A percentile compares a stretch with the other conserved stretches of the same genome.
Evolutionary conservation across 2,329 filamentous ascomycete genomes (phyloP).

Genomic region (Xylaria arbuscula): DNA sequence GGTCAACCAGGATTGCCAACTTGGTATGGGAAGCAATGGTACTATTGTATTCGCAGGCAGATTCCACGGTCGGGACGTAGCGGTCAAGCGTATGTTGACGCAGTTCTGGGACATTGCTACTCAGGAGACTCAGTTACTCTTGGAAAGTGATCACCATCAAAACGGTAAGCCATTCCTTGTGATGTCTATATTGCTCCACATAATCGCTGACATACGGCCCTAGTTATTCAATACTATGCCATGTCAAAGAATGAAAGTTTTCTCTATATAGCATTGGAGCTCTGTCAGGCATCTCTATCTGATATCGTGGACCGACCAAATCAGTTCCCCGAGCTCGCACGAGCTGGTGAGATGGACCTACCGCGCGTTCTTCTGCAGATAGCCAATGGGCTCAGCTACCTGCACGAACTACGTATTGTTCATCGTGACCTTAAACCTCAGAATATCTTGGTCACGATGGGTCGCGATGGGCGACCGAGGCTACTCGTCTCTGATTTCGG

Average conservation of each 20-base stretch:
- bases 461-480: constrained; percentile 76
- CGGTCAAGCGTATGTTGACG: constrained; percentile 95
- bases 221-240: constrained; percentile 94
- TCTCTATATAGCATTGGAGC: constrained; percentile 93
- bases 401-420: constrained; percentile 93
- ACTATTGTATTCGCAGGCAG: constrained; percentile 95
- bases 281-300: constrained; percentile 92
- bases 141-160: constrained; percentile 94
- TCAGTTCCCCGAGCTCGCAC: constrained; percentile 74
- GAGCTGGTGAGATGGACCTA: constrained; percentile 78
- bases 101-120: constrained; percentile 96
- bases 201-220: constrained; percentile 41
- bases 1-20: constrained; percentile 70
- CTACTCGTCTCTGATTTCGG: constrained; percentile 97
- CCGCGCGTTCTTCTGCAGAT: constrained; percentile 88
- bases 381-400: constrained; percentile 85
- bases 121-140: constrained; percentile 88
- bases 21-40: constrained; percentile 91
- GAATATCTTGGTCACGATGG: constrained; percentile 89
- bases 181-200: not conserved
- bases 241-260: constrained; percentile 90
- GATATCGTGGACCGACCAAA: constrained; percentile 86
- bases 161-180: constrained; percentile 66
- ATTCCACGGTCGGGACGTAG: constrained; percentile 92
- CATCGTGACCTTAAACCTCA: constrained; percentile 98